A percentile compares a stretch with the other conserved stretches of the same genome.
These are phyloP conservation scores for Saccharomyces mikatae DNA, from an alignment of 805 yeast genomes.

Conservation along the genomic window DNA sequence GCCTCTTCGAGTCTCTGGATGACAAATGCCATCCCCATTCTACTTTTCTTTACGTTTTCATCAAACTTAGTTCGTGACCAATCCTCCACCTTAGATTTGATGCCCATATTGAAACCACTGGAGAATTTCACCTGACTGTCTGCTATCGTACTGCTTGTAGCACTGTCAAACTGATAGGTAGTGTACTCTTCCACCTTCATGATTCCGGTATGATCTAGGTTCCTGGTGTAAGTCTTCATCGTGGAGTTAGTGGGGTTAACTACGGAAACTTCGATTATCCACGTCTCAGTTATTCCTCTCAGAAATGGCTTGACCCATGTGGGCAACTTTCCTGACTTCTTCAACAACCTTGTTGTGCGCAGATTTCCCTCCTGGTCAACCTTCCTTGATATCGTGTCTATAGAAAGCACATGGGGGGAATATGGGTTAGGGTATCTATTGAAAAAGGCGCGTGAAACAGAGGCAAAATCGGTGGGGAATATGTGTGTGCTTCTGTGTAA, in stretches of 20 bases:
- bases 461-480: slow-evolving; percentile 58
- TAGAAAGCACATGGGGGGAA: slow-evolving; percentile 75
- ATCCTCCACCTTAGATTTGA: slow-evolving; percentile 67
- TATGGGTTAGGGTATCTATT: slow-evolving; percentile 70
- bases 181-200: slow-evolving; percentile 74
- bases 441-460: slow-evolving; percentile 71
- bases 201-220: slow-evolving; percentile 74
- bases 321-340: slow-evolving; percentile 76
- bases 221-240: slow-evolving; percentile 66
- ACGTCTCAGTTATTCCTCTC: slow-evolving; percentile 60
- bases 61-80: slow-evolving; percentile 72
- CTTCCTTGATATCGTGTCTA: slow-evolving; percentile 60
- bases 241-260: slow-evolving; percentile 53
- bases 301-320: slow-evolving; percentile 67
- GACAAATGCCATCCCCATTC: slow-evolving; percentile 68
- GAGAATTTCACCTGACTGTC: slow-evolving; percentile 59
- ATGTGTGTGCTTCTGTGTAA: slow-evolving; percentile 47
- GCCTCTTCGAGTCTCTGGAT: slow-evolving; percentile 52
- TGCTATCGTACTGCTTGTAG: slow-evolving; percentile 37
- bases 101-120: slow-evolving; percentile 48
- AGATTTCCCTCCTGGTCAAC: slow-evolving; percentile 58
- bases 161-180: slow-evolving; percentile 38
- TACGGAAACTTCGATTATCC: slow-evolving; percentile 73
- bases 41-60: slow-evolving; percentile 56
- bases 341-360: slow-evolving; percentile 63